These are phyloP conservation scores for Aspergillus ruber DNA, from an alignment of 2,329 filamentous ascomycete genomes.

Conservation along the genomic window DNA sequence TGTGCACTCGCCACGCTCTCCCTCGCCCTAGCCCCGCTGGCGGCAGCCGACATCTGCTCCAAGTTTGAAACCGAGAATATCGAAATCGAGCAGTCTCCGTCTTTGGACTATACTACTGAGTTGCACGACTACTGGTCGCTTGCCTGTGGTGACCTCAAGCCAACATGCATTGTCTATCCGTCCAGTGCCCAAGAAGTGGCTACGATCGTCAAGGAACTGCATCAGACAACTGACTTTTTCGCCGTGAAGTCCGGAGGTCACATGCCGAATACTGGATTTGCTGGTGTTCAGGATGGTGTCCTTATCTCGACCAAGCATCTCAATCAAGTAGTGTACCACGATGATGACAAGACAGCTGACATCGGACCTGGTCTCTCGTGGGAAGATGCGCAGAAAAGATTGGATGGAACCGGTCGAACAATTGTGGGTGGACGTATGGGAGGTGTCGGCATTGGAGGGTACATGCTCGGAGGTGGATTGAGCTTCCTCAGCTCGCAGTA, in stretches of 20 bases:
- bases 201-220: conserved; percentile 46
- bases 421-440: conserved; percentile 43
- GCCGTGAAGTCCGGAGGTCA: conserved; percentile 50
- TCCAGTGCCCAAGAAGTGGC: conserved; percentile 47
- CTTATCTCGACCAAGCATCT: conserved; percentile 43
- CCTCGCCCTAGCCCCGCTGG: conserved; percentile 13
- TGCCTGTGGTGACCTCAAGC: conserved; percentile 36
- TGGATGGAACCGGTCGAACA: conserved; percentile 26
- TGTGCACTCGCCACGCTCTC: conserved; percentile 11
- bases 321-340: conserved; percentile 30
- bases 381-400: conserved; percentile 26
- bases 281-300: conserved; percentile 40
- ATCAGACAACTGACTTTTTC: conserved; percentile 44
- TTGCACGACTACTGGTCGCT: conserved; percentile 45
- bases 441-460: conserved; percentile 43
- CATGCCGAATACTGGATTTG: conserved; percentile 42
- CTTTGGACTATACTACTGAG: conserved; percentile 31
- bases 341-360: conserved; percentile 32
- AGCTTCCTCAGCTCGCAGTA: conserved; percentile 49
- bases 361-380: conserved; percentile 32
- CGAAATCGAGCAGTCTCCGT: conserved; percentile 24
- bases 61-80: conserved; percentile 30
- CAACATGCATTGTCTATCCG: conserved; percentile 45
- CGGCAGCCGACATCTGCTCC: conserved; percentile 33
- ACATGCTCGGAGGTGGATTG: conserved; percentile 38